Conservation (phyloP, 305 asterid species). For the Solanum hybrid region DNA sequence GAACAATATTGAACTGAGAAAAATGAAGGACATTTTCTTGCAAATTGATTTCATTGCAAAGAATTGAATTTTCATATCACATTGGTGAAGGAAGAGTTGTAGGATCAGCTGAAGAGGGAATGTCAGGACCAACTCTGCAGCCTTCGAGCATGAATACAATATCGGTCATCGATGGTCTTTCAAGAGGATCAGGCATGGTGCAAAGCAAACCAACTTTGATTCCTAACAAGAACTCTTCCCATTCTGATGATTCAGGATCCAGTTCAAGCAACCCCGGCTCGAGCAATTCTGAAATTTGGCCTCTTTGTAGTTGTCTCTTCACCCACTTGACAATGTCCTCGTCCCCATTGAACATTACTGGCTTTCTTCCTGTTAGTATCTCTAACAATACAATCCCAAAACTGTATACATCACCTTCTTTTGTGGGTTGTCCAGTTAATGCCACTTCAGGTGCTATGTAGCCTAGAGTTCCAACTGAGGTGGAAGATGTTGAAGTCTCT, state of each 20-base stretch:
- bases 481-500: constrained; percentile 58
- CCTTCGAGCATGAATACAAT: constrained; percentile 86
- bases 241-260: constrained; percentile 81
- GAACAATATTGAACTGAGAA: neutral
- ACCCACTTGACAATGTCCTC: constrained; percentile 93
- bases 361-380: constrained; percentile 68
- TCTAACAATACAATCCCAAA: constrained; percentile 67
- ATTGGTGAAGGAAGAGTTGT: constrained; percentile 57
- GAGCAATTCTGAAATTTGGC: constrained; percentile 63
- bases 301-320: constrained; percentile 67
- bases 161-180: constrained; percentile 68
- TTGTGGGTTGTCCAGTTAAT: constrained; percentile 44
- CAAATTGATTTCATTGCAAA: constrained; percentile 12
- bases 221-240: constrained; percentile 83
- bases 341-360: constrained; percentile 71
- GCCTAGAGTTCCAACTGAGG: constrained; percentile 55
- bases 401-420: constrained; percentile 71
- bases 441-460: constrained; percentile 59
- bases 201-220: constrained; percentile 76
- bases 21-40: neutral
- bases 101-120: constrained; percentile 77
- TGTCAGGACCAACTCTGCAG: constrained; percentile 63
- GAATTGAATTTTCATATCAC: constrained; percentile 21
- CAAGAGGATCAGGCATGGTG: constrained; percentile 68
- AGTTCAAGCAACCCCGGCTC: constrained; percentile 84